Percentiles rank a stretch among this genome's conserved stretches.
Evolutionary conservation across 192 early-diverging fungal genomes (phyloP).

Genomic region (Thamnidium elegans): DNA sequence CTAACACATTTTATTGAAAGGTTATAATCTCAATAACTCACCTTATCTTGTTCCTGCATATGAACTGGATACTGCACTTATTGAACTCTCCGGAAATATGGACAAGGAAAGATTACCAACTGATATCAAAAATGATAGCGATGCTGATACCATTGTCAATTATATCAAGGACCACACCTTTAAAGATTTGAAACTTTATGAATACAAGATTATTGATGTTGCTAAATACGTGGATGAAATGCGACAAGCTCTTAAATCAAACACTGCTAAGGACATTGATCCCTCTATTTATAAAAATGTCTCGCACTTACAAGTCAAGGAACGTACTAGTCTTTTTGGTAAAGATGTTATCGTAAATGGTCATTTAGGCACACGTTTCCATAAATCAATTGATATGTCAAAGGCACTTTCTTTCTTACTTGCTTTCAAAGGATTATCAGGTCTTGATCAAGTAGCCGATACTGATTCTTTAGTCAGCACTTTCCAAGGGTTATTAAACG

Average conservation of each 20-base stretch:
- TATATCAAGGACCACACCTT: slow-evolving; percentile 54
- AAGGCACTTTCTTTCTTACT: slow-evolving; percentile 51
- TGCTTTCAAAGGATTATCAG: slow-evolving; percentile 9
- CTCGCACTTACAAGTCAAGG: slow-evolving; percentile 43
- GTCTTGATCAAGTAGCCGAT: not conserved
- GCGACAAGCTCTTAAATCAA: slow-evolving; percentile 38
- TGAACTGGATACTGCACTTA: slow-evolving; percentile 88
- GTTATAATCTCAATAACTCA: slow-evolving; percentile 92
- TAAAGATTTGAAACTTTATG: slow-evolving; percentile 73
- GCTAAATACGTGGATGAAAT: slow-evolving; percentile 40
- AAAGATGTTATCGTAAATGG: slow-evolving; percentile 35
- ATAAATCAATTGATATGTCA: slow-evolving; percentile 50
- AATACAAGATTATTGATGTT: slow-evolving; percentile 84
- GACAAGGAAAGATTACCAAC: slow-evolving; percentile 46
- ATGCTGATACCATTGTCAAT: slow-evolving; percentile 66
- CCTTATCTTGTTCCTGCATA: slow-evolving; percentile 91
- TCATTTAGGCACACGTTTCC: slow-evolving; percentile 51
- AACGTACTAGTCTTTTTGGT: slow-evolving; percentile 42
- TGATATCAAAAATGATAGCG: slow-evolving; percentile 59
- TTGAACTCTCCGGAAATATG: slow-evolving; percentile 65
- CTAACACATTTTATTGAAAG: slow-evolving; percentile 36
- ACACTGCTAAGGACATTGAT: slow-evolving; percentile 3
- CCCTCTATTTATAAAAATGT: slow-evolving; percentile 20
- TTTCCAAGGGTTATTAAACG: slow-evolving; percentile 69
- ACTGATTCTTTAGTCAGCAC: slow-evolving; percentile 42